Evolutionary conservation across 805 yeast genomes (phyloP), one percentile per base, ranked within the genome.

Genomic region (Ogataea trehalophila): DNA sequence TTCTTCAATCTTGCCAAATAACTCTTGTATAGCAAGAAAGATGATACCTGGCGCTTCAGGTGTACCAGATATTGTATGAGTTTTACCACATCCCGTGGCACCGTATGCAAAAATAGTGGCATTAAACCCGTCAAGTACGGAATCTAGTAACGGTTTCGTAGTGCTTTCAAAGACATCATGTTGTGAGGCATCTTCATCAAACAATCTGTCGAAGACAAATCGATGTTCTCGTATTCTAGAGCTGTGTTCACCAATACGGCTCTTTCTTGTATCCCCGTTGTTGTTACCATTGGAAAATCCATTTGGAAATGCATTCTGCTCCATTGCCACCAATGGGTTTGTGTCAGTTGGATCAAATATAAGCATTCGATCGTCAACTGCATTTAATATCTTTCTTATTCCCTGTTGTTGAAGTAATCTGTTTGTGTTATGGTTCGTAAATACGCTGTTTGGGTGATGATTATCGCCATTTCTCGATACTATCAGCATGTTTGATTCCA

Each of bases 21-120:
- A 68, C 49, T 87, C 95, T 51, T 79, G 72, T 84, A 88, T 81
- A 0, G 96, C 83, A 38, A 83, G 67, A 56, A 83, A 87, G 0
- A 89, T 85, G 14, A 91, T 77, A 0, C 96, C 97, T 0, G 96
- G 96, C 23, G 76, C 68, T 2, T 77, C 77, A 0, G 81, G 74
- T 0, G 83, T 76, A 0, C 97, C 97, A 61, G 85, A 78, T 33
- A 91, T 86, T 0, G 98, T 91, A 62, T 85, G 89, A 0, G 97
- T 91, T 62, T 91, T 91, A n/a, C 98, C 98, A 65, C 97, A 91
- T 0, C 98, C 98, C 0, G 98, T 91, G 29, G 98, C 95, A 1
- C 98, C 98, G 63, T 91, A 91, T 0, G 98, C 97, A 70, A 91
- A 91, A 0, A 91, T 88, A 0, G 97, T 89, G 6, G 96, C 84